These are phyloP conservation scores for Clitocybe nebularis DNA, from an alignment of 1,284 basidiomycete genomes.

Conservation along the genomic window DNA sequence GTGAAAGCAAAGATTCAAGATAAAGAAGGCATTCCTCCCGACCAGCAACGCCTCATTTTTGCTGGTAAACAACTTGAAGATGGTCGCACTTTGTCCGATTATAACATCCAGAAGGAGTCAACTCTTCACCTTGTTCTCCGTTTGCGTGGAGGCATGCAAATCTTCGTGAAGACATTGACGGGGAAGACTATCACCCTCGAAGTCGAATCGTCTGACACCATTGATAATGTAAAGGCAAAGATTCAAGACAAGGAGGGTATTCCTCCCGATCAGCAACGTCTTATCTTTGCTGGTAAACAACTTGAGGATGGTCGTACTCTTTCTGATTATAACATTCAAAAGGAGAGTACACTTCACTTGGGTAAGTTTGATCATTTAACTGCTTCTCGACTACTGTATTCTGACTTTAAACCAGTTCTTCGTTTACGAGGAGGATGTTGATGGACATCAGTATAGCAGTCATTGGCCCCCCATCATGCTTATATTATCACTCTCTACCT, in stretches of 20 bases:
- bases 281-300: conserved; percentile 84
- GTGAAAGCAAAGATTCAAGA: conserved; percentile 84
- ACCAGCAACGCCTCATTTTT: conserved; percentile 80
- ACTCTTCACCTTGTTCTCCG: conserved; percentile 70
- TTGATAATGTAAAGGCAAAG: conserved; percentile 86
- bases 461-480: not conserved
- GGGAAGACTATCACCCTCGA: conserved; percentile 75
- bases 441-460: conserved; percentile 30
- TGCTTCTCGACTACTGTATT: not conserved
- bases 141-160: conserved; percentile 57
- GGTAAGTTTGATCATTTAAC: conserved; percentile 24
- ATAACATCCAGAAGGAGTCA: conserved; percentile 73
- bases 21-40: conserved; percentile 78
- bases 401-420: conserved; percentile 45
- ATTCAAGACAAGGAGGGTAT: conserved; percentile 85
- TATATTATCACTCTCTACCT: too few relatives aligned
- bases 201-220: conserved; percentile 87
- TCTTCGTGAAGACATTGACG: conserved; percentile 21
- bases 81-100: conserved; percentile 80
- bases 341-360: conserved; percentile 60
- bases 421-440: conserved; percentile 72
- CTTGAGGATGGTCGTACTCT: conserved; percentile 74
- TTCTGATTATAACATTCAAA: conserved; percentile 78
- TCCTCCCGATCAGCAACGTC: conserved; percentile 80
- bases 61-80: conserved; percentile 86